Percentiles rank a stretch among this genome's conserved stretches.
phyloP scores from a whole-genome alignment of 176 grass and related monocot species.

The Rhynchospora breviuscula region DNA sequence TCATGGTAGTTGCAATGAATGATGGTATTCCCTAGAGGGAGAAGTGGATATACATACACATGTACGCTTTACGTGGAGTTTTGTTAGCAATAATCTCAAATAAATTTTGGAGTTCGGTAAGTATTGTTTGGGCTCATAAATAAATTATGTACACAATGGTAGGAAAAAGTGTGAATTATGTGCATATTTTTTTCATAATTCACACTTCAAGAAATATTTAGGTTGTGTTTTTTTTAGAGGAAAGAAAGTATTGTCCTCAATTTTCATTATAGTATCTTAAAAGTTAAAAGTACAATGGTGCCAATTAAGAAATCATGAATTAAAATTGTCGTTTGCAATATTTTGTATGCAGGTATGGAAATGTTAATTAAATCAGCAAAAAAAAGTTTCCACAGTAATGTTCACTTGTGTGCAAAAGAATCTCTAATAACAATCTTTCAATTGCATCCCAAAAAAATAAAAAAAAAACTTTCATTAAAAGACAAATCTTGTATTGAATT shows the following conservation, averaged over 20 bases:
- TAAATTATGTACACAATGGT: too few relatives aligned
- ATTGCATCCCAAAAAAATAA: too few relatives aligned
- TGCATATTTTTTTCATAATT: too few relatives aligned
- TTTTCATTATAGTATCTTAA: neutral
- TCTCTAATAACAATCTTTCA: neutral
- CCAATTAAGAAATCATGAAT: neutral
- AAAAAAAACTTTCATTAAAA: neutral
- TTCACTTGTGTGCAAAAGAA: neutral
- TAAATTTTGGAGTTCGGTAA: too few relatives aligned
- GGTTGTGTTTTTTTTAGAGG: too few relatives aligned
- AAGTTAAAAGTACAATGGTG: neutral
- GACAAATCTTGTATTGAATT: neutral
- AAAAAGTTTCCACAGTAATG: neutral
- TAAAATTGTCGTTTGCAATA: neutral
- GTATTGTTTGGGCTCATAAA: too few relatives aligned
- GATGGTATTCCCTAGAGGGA: constrained; percentile 10
- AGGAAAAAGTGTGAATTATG: too few relatives aligned
- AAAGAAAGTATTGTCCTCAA: neutral
- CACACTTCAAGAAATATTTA: too few relatives aligned
- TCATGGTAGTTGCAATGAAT: constrained; percentile 25
- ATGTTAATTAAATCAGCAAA: neutral
- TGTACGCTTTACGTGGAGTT: neutral
- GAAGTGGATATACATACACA: neutral
- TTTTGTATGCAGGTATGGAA: neutral
- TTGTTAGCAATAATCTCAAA: neutral